Base-by-base conservation (phyloP, 768 basidiomycete genomes). In the Omphalotus guepiniiformis region DNA sequence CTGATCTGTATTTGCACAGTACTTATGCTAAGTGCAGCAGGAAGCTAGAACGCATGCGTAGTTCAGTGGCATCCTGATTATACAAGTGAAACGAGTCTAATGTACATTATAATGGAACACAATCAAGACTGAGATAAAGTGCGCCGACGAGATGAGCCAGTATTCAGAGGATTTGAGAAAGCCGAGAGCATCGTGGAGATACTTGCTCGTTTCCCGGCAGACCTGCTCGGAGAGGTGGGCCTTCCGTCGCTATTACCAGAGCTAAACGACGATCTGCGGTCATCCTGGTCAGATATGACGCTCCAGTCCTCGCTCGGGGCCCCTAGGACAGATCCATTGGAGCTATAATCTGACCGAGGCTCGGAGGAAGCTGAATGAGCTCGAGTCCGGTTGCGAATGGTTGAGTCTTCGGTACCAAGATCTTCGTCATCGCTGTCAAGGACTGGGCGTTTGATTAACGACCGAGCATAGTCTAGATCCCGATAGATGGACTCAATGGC, bases 401-500 rank as follows among this genome's bases (percentile, higher is more conserved):
- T 73, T 1, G 69, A 65, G 35, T 69, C 70, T 28, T 58, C 64
- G 35, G 60, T 65, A 47, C 62, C 60, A 9, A 64, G 60, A 15
- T 64, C 62, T 16, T 65, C 63, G 13, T 55, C 58, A 22, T 70
- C 71, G 25, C 56, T 63, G 28, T 62, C 57, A 11, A 65, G 51
- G 25, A 51, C 50, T 13, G 28, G 60, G 26, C 75, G 79, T 62
- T 92, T 94, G 54, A 97, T 82, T 41, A 96, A 67, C 6, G 87
- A 85, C 28, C 88, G 81, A 28, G 95, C 92, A 63, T 97, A 97
- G 52, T 98, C 95, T 47, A 98, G 68, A 61, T 99, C 94, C 38
- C 96, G 83, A 62, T 98, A 99, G 53, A 99, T 93, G 22, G 87
- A 83, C 65, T 98, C 94, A 49, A 97, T 85, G 13, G 96, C 96